Conservation (phyloP, 192 early-diverging fungal species). For the Gamsiella multidivaricata region DNA sequence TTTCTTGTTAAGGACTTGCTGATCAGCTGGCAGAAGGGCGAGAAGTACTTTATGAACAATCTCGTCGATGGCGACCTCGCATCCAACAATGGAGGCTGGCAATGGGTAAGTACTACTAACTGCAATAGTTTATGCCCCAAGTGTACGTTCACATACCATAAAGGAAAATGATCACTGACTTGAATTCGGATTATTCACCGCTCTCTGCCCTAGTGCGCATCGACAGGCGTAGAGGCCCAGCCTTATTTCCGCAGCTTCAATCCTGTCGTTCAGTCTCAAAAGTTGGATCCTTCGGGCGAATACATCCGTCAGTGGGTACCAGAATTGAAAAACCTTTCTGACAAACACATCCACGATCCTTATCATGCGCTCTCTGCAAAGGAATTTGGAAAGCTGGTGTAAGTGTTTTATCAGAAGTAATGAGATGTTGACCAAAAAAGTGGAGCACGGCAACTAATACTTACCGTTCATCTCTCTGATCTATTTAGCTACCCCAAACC, state of each 20-base stretch:
- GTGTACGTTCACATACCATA: not conserved
- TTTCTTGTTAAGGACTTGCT: conserved; percentile 61
- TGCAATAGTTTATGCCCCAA: no score
- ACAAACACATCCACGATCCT: conserved; percentile 68
- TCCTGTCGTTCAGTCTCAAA: conserved; percentile 52
- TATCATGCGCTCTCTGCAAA: conserved; percentile 42
- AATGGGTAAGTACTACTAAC: conserved; percentile 71
- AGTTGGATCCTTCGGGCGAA: conserved; percentile 66
- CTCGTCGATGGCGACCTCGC: conserved; percentile 78
- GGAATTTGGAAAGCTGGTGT: conserved; percentile 61
- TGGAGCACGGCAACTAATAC: not conserved
- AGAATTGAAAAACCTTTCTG: conserved; percentile 61
- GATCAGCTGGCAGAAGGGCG: conserved; percentile 79
- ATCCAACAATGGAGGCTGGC: conserved; percentile 79
- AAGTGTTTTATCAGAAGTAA: conserved; percentile 13
- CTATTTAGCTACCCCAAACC: conserved; percentile 64
- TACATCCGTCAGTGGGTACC: conserved; percentile 73
- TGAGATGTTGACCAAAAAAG: not conserved
- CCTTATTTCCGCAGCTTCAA: conserved; percentile 80
- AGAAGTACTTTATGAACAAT: conserved; percentile 70
- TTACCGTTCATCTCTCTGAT: not conserved
- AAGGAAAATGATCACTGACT: not conserved
- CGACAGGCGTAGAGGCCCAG: conserved; percentile 74
- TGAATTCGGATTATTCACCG: not conserved
- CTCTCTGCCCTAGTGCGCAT: conserved; percentile 62